These are phyloP conservation scores for Sporobolomyces pararoseus DNA, from an alignment of 768 basidiomycete genomes.

Conservation along the genomic window DNA sequence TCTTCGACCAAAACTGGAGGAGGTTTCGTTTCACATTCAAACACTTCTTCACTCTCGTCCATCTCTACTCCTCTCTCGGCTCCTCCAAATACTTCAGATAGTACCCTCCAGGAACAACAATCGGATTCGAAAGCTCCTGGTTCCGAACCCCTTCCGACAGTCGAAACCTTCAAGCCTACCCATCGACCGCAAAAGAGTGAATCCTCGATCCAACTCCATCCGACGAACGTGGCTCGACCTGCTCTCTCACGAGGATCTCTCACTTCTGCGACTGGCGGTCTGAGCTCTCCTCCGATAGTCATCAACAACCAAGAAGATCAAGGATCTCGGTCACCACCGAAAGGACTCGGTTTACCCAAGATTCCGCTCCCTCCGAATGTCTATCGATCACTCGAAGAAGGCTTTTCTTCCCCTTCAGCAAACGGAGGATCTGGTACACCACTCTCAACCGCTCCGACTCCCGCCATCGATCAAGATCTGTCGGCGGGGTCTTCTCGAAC, in stretches of 20 bases:
- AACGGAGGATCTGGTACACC: not conserved
- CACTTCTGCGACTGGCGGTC: conserved; percentile 5
- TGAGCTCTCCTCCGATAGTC: not conserved
- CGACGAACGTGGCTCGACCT: conserved; percentile 2
- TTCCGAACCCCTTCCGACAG: conserved; percentile 11
- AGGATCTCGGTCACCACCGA: not conserved
- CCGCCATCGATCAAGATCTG: not conserved
- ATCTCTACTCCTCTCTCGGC: not conserved
- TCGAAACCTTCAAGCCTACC: conserved; percentile 23
- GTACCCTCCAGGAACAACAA: not conserved
- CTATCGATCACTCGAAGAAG: conserved; percentile 7
- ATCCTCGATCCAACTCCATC: conserved; percentile 6
- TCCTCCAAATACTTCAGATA: not conserved
- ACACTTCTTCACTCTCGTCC: conserved; percentile 26
- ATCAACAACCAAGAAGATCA: not conserved
- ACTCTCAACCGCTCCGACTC: conserved; percentile 9
- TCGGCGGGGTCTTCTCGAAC: too few species aligned
- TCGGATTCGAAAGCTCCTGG: not conserved
- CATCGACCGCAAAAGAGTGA: conserved; percentile 25
- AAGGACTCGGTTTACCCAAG: conserved; percentile 6
- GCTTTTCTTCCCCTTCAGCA: not conserved
- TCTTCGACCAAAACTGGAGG: conserved; percentile 17
- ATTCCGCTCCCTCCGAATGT: conserved; percentile 34
- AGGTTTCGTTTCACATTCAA: conserved; percentile 30
- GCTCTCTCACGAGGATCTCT: conserved; percentile 26